Conservation (phyloP, 805 yeast species). For the Candida hungchunana region DNA sequence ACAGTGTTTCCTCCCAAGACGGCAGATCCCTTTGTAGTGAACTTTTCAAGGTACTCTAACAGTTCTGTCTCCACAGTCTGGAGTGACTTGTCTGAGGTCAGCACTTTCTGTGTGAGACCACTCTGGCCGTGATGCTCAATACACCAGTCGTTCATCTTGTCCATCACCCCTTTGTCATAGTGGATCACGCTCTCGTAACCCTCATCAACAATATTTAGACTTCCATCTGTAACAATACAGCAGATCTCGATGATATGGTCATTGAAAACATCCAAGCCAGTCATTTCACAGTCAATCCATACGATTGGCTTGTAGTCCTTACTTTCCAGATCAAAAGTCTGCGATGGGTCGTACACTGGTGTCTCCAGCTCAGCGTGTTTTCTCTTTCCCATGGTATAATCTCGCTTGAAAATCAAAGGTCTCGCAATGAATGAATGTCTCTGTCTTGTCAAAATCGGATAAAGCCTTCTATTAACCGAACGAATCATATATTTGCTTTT, state of each 20-base stretch:
- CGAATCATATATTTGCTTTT: background rate
- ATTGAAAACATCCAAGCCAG: conserved; percentile 78
- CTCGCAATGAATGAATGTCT: too few relatives aligned
- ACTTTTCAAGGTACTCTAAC: conserved; percentile 52
- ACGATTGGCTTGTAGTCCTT: conserved; percentile 47
- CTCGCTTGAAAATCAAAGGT: too few relatives aligned
- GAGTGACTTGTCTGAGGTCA: conserved; percentile 49
- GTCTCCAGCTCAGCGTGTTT: conserved; percentile 14
- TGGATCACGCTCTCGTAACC: conserved; percentile 85
- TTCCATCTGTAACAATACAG: conserved; percentile 82
- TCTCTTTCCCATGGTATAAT: conserved; percentile 10
- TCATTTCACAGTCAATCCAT: conserved; percentile 99
- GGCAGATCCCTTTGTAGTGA: conserved; percentile 54
- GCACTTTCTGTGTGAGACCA: conserved; percentile 74
- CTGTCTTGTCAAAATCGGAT: background rate
- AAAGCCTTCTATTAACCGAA: conserved; percentile 1
- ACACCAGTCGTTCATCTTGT: conserved; percentile 88
- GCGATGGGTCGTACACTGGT: conserved; percentile 18
- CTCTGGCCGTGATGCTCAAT: conserved; percentile 65
- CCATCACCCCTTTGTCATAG: conserved; percentile 55
- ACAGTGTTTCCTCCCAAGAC: conserved; percentile 88
- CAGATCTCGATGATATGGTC: conserved; percentile 91
- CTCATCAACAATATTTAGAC: conserved; percentile 64
- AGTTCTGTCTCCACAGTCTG: conserved; percentile 64
- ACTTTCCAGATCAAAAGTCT: conserved; percentile 9